Base-by-base conservation (phyloP, 148 eudicot genomes). In the Amaranthus cruentus region DNA sequence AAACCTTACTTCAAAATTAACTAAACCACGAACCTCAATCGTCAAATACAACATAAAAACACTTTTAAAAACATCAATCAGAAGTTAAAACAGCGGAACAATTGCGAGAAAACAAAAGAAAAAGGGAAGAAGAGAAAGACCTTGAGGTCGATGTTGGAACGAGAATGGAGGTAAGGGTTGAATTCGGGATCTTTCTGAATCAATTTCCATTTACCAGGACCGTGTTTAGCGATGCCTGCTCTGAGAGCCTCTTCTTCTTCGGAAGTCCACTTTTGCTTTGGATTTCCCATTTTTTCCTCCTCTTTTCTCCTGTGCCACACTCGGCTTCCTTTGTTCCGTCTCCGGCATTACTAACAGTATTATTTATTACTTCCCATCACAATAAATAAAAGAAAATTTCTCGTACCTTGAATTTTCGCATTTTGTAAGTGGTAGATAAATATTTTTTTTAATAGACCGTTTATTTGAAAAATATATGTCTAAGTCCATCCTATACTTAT, bases 131-230 rank as follows among this genome's bases (percentile, higher is more conserved):
- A 15, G 69, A 14, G 13, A 9, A 9, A 6, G 52, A 93, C 98
- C 97, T 91, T 93, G 79, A 93, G 95, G 75, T 93, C 98, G 66
- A 93, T 91, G 74, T 93, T 93, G 79, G 98, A 89, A 68, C 98
- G 96, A 79, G 90, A 82, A 56, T 75, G 80, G 52, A 93, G 92
- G 38, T 72, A 75, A 51, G 75, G 77, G 68, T 86, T 85, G 77
- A 93, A 93, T 11, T 88, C 86, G 4, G 92, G 91, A 80, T 93
- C 98, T 75, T 84, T 84, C 73, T 86, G 98, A 55, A 93, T 93
- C 55, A 80, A 80, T 69, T 91, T 90, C 98, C 98, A 93, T 83
- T 91, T 93, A 3, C 98, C 98, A 15, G 90, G 72, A 55, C 98
- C 98, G 78, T 93, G 93, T 81, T 91, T 93, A 9, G 86, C 86